These are phyloP conservation scores for Tetrahymena borealis DNA, from an alignment of 73 alveolate species.

Conservation along the genomic window DNA sequence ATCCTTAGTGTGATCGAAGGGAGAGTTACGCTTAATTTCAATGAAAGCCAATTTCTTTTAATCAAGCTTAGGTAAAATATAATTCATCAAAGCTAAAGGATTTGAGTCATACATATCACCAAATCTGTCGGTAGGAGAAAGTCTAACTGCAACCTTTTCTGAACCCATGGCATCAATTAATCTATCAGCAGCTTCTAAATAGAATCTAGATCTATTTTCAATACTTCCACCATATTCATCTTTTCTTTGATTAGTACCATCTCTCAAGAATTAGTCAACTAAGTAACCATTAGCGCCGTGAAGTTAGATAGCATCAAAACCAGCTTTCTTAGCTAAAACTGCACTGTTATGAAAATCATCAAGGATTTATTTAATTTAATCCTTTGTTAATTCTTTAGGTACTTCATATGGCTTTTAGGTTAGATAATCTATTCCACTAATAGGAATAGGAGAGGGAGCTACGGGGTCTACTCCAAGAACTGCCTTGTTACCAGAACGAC, in stretches of 20 bases:
- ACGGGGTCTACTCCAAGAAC: slow-evolving; percentile 2
- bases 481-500: slow-evolving; percentile 33
- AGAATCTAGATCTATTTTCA: slow-evolving; percentile 65
- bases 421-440: background rate
- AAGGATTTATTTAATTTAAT: slow-evolving; percentile 40
- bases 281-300: slow-evolving; percentile 59
- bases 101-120: background rate
- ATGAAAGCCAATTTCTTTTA: background rate
- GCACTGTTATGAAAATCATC: slow-evolving; percentile 54
- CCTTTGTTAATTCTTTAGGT: background rate
- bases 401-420: background rate
- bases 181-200: slow-evolving; percentile 45
- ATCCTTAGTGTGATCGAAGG: slow-evolving; percentile 1
- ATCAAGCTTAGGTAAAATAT: background rate
- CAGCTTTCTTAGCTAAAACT: slow-evolving; percentile 61
- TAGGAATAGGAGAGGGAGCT: slow-evolving; percentile 32
- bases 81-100: background rate
- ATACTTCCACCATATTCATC: slow-evolving; percentile 78
- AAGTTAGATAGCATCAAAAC: slow-evolving; percentile 75
- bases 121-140: background rate
- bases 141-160: background rate
- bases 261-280: slow-evolving; percentile 50
- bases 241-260: slow-evolving; percentile 51
- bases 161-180: background rate
- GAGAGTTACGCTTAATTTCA: background rate